A percentile compares a stretch with the other conserved stretches of the same genome.
Evolutionary conservation across 768 basidiomycete species (phyloP).

Genomic region (Naganishia antarctica): DNA sequence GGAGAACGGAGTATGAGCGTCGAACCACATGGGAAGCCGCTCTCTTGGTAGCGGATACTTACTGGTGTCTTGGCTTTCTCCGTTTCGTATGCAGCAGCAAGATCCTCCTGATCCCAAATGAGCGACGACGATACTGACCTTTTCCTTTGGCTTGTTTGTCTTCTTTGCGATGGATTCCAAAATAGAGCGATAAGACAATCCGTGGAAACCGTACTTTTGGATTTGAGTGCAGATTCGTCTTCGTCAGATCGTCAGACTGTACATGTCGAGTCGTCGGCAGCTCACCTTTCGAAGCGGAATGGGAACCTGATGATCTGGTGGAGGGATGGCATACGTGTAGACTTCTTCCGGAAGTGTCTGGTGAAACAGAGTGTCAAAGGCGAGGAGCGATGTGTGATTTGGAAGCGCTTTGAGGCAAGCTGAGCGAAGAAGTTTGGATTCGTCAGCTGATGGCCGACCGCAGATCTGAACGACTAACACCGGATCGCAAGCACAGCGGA

Average conservation of each 20-base stretch:
- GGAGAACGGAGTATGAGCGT: background rate
- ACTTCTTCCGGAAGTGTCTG: slow-evolving; percentile 69
- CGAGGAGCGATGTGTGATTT: slow-evolving; percentile 67
- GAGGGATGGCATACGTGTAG: slow-evolving; percentile 67
- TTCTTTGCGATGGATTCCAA: slow-evolving; percentile 60
- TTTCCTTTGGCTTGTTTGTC: slow-evolving; percentile 56
- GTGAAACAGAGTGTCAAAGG: slow-evolving; percentile 71
- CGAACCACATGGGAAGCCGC: too few species aligned
- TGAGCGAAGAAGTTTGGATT: background rate
- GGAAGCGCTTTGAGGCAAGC: slow-evolving; percentile 63
- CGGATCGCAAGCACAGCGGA: slow-evolving; percentile 51
- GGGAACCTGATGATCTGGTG: slow-evolving; percentile 54
- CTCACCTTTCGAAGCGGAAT: slow-evolving; percentile 64
- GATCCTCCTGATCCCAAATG: slow-evolving; percentile 91
- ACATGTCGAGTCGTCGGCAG: background rate
- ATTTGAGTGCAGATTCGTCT: background rate
- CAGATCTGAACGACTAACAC: slow-evolving; percentile 13
- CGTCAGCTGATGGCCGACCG: background rate
- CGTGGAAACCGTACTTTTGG: slow-evolving; percentile 77
- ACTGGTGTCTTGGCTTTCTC: slow-evolving; percentile 72
- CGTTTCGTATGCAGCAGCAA: slow-evolving; percentile 67
- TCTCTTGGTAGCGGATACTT: too few species aligned
- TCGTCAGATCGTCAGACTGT: background rate
- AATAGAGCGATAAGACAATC: slow-evolving; percentile 60
- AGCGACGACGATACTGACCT: slow-evolving; percentile 70